A percentile compares a stretch with the other conserved stretches of the same genome.
Evolutionary conservation across 208 protist genomes (phyloP).

Genomic region (Leishmania gerbilli): DNA sequence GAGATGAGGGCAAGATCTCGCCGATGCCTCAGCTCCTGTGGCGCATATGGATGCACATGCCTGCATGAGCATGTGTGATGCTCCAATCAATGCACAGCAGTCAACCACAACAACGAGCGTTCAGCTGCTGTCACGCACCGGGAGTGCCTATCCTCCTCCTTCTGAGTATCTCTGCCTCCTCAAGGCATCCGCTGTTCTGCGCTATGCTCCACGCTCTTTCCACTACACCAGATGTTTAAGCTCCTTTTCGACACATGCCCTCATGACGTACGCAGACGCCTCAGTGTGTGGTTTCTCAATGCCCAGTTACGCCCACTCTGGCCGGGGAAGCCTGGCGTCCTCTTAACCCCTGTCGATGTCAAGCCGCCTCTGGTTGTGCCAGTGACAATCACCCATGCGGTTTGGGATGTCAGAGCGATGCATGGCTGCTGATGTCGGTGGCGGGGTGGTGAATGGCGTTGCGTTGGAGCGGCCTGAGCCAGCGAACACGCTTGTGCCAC

Average conservation of each 20-base stretch:
- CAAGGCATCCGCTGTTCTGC: neutral
- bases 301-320: no score
- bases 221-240: neutral
- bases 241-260: neutral
- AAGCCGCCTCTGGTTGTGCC: neutral
- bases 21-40: neutral
- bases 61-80: neutral
- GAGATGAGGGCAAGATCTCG: neutral
- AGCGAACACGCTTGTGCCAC: neutral
- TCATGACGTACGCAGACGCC: neutral
- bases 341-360: neutral
- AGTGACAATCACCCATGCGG: neutral
- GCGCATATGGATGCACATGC: neutral
- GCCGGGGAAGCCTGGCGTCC: neutral
- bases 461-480: neutral
- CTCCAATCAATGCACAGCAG: neutral
- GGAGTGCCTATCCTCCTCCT: neutral
- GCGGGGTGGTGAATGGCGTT: neutral
- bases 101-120: neutral
- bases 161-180: neutral
- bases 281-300: neutral
- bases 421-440: neutral
- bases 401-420: neutral
- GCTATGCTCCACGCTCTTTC: neutral
- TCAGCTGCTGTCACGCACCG: neutral